Evolutionary conservation across 2,329 filamentous ascomycete species (phyloP).

Genomic region (Paecilomyces sp.): DNA sequence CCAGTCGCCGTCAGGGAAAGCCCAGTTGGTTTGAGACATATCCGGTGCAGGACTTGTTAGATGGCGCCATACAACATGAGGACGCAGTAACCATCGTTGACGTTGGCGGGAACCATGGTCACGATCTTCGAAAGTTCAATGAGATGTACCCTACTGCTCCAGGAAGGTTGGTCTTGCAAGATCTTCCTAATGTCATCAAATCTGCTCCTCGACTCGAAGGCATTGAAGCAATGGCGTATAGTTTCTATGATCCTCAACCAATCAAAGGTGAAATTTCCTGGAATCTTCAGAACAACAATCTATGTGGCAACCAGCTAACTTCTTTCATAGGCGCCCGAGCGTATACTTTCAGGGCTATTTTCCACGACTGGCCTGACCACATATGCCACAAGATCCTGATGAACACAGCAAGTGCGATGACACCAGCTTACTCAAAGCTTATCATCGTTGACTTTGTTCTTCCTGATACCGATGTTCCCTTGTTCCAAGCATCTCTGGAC

Average conservation of each 20-base stretch:
- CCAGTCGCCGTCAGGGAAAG: conserved; percentile 21
- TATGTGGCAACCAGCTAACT: background rate
- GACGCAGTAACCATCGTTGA: conserved; percentile 24
- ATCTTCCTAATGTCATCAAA: conserved; percentile 24
- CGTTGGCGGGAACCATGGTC: conserved; percentile 35
- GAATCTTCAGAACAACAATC: background rate
- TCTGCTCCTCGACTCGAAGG: conserved; percentile 5
- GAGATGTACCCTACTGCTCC: conserved; percentile 23
- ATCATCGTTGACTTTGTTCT: conserved; percentile 31
- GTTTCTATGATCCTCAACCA: conserved; percentile 25
- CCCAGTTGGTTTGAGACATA: conserved; percentile 26
- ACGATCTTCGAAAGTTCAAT: conserved; percentile 28
- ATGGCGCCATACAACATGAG: conserved; percentile 7
- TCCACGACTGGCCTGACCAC: conserved; percentile 31
- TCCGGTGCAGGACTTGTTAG: conserved; percentile 13
- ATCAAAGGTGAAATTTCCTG: conserved; percentile 15
- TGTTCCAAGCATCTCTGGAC: conserved; percentile 24
- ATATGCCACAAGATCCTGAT: conserved; percentile 24
- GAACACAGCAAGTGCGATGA: conserved; percentile 26
- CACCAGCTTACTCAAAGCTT: conserved; percentile 20
- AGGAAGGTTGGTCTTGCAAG: conserved; percentile 32
- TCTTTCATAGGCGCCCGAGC: conserved; percentile 17
- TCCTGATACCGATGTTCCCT: conserved; percentile 18
- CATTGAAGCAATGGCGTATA: conserved; percentile 25
- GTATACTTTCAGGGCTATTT: conserved; percentile 32